Evolutionary conservation across 192 early-diverging fungal genomes (phyloP).

Genomic region (Coemansia sp.): DNA sequence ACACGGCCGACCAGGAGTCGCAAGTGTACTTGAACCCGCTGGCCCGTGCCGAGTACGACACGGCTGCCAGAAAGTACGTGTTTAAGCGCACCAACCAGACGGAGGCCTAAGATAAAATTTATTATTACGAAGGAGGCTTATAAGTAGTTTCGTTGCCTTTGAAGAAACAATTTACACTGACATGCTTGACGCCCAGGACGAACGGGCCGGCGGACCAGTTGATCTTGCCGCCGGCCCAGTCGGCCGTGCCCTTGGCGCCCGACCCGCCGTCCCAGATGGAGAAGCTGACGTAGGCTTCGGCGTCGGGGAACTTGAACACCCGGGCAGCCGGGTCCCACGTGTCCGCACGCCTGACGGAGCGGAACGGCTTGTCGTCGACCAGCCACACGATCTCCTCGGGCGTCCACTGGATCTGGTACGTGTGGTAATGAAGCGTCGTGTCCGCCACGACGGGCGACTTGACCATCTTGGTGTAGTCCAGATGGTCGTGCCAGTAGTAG

Average conservation of each 20-base stretch:
- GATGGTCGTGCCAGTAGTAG: constrained; percentile 57
- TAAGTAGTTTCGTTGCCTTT: constrained; percentile 55
- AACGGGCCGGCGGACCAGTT: constrained; percentile 56
- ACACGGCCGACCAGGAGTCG: constrained; percentile 71
- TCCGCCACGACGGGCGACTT: constrained; percentile 36
- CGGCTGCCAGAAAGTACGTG: constrained; percentile 52
- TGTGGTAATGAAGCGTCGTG: constrained; percentile 48
- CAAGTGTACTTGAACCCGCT: constrained; percentile 83
- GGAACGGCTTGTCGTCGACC: constrained; percentile 52
- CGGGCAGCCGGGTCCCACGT: constrained; percentile 35
- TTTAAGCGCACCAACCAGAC: constrained; percentile 46
- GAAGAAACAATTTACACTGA: constrained; percentile 53
- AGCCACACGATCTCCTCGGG: constrained; percentile 56
- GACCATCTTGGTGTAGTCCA: constrained; percentile 58
- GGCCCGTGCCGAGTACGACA: constrained; percentile 77
- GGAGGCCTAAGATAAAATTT: constrained; percentile 4
- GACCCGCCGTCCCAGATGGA: constrained; percentile 67
- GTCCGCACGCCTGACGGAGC: constrained; percentile 49
- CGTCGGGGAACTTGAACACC: constrained; percentile 54
- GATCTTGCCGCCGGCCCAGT: constrained; percentile 63
- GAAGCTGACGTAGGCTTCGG: constrained; percentile 55
- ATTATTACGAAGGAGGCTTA: constrained; percentile 19
- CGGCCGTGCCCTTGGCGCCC: constrained; percentile 49
- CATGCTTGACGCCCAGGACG: constrained; percentile 53
- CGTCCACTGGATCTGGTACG: constrained; percentile 60